phyloP scores from a whole-genome alignment of 495 filamentous ascomycete genomes.

The Hypoxylon perforatum region DNA sequence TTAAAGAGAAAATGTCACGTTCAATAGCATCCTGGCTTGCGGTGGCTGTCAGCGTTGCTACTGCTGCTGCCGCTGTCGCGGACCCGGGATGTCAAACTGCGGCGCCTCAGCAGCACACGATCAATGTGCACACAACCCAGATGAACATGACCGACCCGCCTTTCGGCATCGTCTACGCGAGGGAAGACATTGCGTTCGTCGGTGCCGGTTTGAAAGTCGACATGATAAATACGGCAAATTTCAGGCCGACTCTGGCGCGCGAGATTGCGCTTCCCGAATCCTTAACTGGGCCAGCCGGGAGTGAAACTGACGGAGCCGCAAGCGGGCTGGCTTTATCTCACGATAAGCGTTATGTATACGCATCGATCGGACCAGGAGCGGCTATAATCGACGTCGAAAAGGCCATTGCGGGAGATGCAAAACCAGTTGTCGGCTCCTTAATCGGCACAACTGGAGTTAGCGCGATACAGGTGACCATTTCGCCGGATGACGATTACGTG shows the following conservation, averaged over 20 bases:
- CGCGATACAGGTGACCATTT: slow-evolving; percentile 40
- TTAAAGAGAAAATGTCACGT: neutral
- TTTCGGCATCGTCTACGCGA: slow-evolving; percentile 37
- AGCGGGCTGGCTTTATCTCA: slow-evolving; percentile 32
- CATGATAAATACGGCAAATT: slow-evolving; percentile 32
- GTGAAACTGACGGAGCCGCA: neutral
- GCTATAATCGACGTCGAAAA: slow-evolving; percentile 36
- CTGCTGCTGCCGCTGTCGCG: neutral
- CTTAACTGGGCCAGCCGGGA: slow-evolving; percentile 1
- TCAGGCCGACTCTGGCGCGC: slow-evolving; percentile 28
- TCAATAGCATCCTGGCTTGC: neutral
- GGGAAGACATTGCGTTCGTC: slow-evolving; percentile 32
- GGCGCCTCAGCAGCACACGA: slow-evolving; percentile 1
- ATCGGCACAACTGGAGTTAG: slow-evolving; percentile 30
- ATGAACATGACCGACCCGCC: slow-evolving; percentile 16
- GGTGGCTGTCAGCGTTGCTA: neutral
- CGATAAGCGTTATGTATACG: slow-evolving; percentile 28
- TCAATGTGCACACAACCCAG: slow-evolving; percentile 23
- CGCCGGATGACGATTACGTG: slow-evolving; percentile 36
- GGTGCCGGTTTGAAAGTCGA: slow-evolving; percentile 26
- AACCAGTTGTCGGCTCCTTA: slow-evolving; percentile 36
- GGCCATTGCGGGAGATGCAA: slow-evolving; percentile 29
- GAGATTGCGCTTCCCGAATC: slow-evolving; percentile 24
- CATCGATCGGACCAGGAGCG: slow-evolving; percentile 24
- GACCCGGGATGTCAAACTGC: slow-evolving; percentile 3